A percentile compares a stretch with the other conserved stretches of the same genome.
Conservation (phyloP, 805 yeast species). For the Candida rishiriensis region DNA sequence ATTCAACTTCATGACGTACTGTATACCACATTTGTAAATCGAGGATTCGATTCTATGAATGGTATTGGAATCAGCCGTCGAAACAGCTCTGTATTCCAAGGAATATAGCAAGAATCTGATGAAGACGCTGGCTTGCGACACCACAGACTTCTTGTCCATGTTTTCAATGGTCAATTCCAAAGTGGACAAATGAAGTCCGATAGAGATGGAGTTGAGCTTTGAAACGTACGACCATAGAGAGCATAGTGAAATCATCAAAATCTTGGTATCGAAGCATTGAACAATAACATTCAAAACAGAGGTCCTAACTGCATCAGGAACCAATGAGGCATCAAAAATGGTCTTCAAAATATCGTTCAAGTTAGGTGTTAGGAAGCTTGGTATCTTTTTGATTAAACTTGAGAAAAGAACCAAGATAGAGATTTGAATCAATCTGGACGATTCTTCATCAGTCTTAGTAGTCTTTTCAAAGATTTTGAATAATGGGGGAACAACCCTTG, state of each 20-base stretch:
- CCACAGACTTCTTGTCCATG: conserved; percentile 70
- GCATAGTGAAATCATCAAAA: conserved; percentile 57
- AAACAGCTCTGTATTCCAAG: conserved; percentile 64
- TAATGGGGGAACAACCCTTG: conserved; percentile 76
- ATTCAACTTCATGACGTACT: conserved; percentile 82
- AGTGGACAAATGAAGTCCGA: conserved; percentile 67
- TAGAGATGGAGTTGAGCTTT: conserved; percentile 38
- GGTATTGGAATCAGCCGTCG: conserved; percentile 64
- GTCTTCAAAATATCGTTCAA: conserved; percentile 57
- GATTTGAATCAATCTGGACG: conserved; percentile 50
- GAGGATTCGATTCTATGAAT: conserved; percentile 77
- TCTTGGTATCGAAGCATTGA: conserved; percentile 62
- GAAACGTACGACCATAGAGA: conserved; percentile 53
- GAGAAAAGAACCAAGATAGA: conserved; percentile 70
- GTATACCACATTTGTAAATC: conserved; percentile 67
- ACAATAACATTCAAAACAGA: conserved; percentile 59
- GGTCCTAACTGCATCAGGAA: conserved; percentile 56
- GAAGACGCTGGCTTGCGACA: conserved; percentile 63
- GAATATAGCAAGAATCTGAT: conserved; percentile 64
- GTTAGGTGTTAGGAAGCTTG: conserved; percentile 74
- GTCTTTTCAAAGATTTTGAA: conserved; percentile 52
- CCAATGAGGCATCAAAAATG: conserved; percentile 51
- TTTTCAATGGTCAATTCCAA: conserved; percentile 62
- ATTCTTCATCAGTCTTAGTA: conserved; percentile 17
- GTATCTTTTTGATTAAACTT: conserved; percentile 74